Evolutionary conservation across 2,329 filamentous ascomycete species (phyloP).

Genomic region (Colletotrichum tropicicola): DNA sequence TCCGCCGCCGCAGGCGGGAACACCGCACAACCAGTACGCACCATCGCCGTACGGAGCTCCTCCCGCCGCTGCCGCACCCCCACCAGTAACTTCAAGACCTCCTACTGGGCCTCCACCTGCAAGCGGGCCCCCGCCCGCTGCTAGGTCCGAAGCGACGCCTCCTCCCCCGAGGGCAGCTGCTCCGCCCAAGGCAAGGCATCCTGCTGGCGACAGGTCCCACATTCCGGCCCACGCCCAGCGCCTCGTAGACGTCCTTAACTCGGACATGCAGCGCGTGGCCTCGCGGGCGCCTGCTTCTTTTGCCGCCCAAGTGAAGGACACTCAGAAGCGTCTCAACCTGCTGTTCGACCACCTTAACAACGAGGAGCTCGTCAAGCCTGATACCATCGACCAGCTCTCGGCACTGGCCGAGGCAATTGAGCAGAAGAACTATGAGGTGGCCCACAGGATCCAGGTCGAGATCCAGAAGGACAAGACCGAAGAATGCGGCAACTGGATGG

Average conservation of each 20-base stretch:
- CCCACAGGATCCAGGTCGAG: slow-evolving; percentile 75
- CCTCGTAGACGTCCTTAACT: slow-evolving; percentile 81
- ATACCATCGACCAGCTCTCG: slow-evolving; percentile 75
- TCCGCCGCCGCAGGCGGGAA: slow-evolving; percentile 55
- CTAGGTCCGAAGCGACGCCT: slow-evolving; percentile 48
- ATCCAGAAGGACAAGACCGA: slow-evolving; percentile 81
- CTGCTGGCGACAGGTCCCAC: slow-evolving; percentile 88
- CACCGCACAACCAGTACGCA: slow-evolving; percentile 67
- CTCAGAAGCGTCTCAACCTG: slow-evolving; percentile 89
- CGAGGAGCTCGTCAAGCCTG: slow-evolving; percentile 84
- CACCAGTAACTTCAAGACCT: slow-evolving; percentile 44
- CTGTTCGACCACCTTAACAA: slow-evolving; percentile 99
- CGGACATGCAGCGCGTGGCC: slow-evolving; percentile 90
- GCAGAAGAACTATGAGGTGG: slow-evolving; percentile 73
- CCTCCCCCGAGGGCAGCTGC: slow-evolving; percentile 58
- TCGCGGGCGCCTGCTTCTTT: slow-evolving; percentile 86
- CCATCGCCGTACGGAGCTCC: slow-evolving; percentile 60
- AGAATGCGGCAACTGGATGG: slow-evolving; percentile 89
- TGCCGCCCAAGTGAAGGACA: slow-evolving; percentile 89
- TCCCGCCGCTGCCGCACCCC: slow-evolving; percentile 36
- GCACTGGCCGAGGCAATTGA: slow-evolving; percentile 74
- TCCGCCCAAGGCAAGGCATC: slow-evolving; percentile 72
- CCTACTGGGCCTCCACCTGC: slow-evolving; percentile 52
- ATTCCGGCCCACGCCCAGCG: slow-evolving; percentile 81
- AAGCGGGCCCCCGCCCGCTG: slow-evolving; percentile 36